Evolutionary conservation across 805 yeast genomes (phyloP).

Genomic region (Ogataea sp.): DNA sequence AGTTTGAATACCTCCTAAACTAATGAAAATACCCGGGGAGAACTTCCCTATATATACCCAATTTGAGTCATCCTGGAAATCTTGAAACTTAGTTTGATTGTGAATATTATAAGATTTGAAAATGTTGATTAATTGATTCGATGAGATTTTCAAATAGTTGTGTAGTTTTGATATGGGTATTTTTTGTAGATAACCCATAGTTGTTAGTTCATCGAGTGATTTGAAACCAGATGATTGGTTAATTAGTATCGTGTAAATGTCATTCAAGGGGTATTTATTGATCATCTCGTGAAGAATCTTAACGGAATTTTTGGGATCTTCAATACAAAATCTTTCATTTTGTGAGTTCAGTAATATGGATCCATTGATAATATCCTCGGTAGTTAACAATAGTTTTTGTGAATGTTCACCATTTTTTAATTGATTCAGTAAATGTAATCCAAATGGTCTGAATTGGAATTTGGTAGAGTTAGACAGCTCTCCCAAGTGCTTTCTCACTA

Average conservation of each 20-base stretch:
- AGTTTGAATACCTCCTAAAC: slow-evolving; percentile 54
- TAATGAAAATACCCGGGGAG: slow-evolving; percentile 11
- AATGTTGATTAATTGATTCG: too few species aligned
- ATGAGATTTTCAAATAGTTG: too few species aligned
- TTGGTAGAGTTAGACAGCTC: slow-evolving; percentile 47
- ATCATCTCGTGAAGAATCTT: background rate
- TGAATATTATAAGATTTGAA: too few species aligned
- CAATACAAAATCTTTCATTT: slow-evolving; percentile 8
- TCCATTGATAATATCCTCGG: slow-evolving; percentile 3
- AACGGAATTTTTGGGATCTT: too few species aligned
- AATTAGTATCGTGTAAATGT: too few species aligned
- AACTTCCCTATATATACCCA: background rate
- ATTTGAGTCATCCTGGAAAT: background rate
- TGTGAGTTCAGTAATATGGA: slow-evolving; percentile 5
- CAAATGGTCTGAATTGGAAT: slow-evolving; percentile 59
- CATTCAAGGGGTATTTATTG: too few species aligned
- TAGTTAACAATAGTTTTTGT: slow-evolving; percentile 1
- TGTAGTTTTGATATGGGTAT: too few species aligned
- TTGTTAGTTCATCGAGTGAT: background rate
- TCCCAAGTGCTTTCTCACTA: slow-evolving; percentile 41
- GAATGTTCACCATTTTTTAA: background rate
- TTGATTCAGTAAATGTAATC: slow-evolving; percentile 39
- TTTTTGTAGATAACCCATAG: background rate
- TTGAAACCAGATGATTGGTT: too few species aligned
- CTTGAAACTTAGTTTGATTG: too few species aligned